Base-by-base conservation (phyloP, 1,284 basidiomycete genomes). In the Tilletia horrida region DNA sequence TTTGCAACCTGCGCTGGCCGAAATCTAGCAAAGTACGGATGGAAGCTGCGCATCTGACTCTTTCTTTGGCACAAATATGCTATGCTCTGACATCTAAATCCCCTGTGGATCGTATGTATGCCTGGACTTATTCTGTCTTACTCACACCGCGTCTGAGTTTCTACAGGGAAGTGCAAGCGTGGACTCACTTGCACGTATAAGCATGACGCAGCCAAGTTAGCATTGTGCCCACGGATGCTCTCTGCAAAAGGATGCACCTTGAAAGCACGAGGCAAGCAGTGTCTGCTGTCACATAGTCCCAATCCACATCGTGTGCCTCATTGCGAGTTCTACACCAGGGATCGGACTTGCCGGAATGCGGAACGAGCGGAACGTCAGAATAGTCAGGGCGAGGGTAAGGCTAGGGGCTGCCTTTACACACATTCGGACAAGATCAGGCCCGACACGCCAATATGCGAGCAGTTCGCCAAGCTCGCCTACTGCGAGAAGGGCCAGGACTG, bases 181-280 rank as follows among this genome's bases (percentile, higher is more conserved):
- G 78, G 79, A 0, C 69, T 76, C 1, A 73, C 73, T 23, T 81
- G 80, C 64, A 75, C 79, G 11, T 81, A 74, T 61, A 42, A 67
- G 9, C 80, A 81, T 70, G 75, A 81, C 55, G 59, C 70, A n/a
- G 29, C 27, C 62, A 76, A 76, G 55, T 68, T 76, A 14, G 79
- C 80, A 2, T 65, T 81, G 8, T 81, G 80, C 72, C 76, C 80
- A 2, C 70, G 76, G 29, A 73, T 72, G 23, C 67, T 81, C 2
- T 68, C 75, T 13, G 70, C 79, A 0, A 57, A 62, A 0, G 80
- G 80, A 2, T 81, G 80, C 69, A 66, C 65, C 3, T 29, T 25
- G 27, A 40, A 73, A 47, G 67, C 78, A 9, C 66, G 67, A 18
- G 77, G 78, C 0, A 73, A 76, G 55, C 55, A 59, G 11, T 81